Base-by-base conservation (phyloP, 2,329 filamentous ascomycete species). In the Drechslerella dactyloides region DNA sequence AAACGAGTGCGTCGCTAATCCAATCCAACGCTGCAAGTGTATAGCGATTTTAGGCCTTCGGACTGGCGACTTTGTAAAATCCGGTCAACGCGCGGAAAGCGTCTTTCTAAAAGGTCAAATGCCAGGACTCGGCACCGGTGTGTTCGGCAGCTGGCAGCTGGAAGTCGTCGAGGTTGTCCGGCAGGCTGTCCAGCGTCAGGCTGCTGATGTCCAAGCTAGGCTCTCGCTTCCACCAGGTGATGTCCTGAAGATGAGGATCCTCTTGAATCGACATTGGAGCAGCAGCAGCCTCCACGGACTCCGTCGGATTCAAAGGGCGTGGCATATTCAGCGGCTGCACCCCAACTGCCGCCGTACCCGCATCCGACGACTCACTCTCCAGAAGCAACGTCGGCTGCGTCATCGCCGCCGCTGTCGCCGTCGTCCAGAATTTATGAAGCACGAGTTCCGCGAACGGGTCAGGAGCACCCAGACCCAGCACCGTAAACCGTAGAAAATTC, bases 111-210 rank as follows among this genome's bases (percentile, higher is more conserved):
- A 72, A 72, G 42, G 55, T 60, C 40, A 72, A 42, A 44, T 65
- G 68, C 68, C 68, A 72, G 19, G 54, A 46, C n/a, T 65, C 58
- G 2, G 42, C 35, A 27, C 57, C 46, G 15, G 55, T 60, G 19
- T 72, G 60, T n/a, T 72, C 68, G 1, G 68, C 50, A 7, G 51
- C 55, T 10, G 68, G 68, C 19, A 72, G 40, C 27, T 58, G 27
- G 30, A 72, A 72, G 51, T 72, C 68, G 24, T 72, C 68, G 15
- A 72, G 55, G 21, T 61, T 55, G 11, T 72, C 68, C 21, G 64
- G 33, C 5, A 60, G 42, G 13, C 51, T 27, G 17, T 65, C 68
- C 33, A 65, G 55, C 35, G 40, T 35, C 13, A 61, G 40, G 17
- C 24, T 33, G 10, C 51, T 40, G 15, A 51, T 52, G 46, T 65